Conservation (phyloP, 2,329 filamentous ascomycete genomes). For the Meredithiella fracta region DNA sequence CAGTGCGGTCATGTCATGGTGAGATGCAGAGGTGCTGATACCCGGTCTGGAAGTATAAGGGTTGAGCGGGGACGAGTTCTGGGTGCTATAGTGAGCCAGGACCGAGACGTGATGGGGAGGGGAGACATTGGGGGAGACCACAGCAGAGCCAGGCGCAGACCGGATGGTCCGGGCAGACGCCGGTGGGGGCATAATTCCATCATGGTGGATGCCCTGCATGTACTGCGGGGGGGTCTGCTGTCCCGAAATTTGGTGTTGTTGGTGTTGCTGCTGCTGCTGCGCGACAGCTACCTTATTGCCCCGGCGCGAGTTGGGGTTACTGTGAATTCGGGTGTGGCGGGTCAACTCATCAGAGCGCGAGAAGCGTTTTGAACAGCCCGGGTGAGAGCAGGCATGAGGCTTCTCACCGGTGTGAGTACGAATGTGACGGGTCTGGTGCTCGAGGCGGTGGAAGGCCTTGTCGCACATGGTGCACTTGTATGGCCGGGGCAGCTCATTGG, state of each 20-base stretch:
- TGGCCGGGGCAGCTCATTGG: constrained; percentile 67
- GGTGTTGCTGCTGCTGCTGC: constrained; percentile 68
- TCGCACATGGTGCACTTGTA: constrained; percentile 99
- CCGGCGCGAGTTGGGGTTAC: constrained; percentile 90
- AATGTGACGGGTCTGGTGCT: constrained; percentile 85
- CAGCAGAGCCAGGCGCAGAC: constrained; percentile 71
- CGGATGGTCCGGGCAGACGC: constrained; percentile 58
- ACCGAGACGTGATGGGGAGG: constrained; percentile 77
- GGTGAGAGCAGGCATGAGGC: constrained; percentile 88
- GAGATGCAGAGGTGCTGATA: constrained; percentile 24
- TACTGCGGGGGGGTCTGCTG: constrained; percentile 37
- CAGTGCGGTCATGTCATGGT: constrained; percentile 41
- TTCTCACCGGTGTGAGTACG: constrained; percentile 97
- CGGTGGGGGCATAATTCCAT: constrained; percentile 68
- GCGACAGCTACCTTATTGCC: constrained; percentile 59
- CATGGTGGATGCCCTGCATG: constrained; percentile 83
- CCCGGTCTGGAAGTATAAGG: constrained; percentile 32
- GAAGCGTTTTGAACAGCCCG: constrained; percentile 93
- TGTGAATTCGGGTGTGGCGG: constrained; percentile 93
- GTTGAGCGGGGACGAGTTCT: constrained; percentile 7
- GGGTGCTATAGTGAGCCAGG: constrained; percentile 32
- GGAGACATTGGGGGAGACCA: constrained; percentile 89
- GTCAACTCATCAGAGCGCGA: constrained; percentile 93
- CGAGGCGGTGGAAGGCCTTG: constrained; percentile 93
- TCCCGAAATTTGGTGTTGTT: constrained; percentile 54